Percentiles rank a stretch among this genome's conserved stretches.
Conservation (phyloP, 176 grass and related monocot genomes). For the Paspalum vaginatum region DNA sequence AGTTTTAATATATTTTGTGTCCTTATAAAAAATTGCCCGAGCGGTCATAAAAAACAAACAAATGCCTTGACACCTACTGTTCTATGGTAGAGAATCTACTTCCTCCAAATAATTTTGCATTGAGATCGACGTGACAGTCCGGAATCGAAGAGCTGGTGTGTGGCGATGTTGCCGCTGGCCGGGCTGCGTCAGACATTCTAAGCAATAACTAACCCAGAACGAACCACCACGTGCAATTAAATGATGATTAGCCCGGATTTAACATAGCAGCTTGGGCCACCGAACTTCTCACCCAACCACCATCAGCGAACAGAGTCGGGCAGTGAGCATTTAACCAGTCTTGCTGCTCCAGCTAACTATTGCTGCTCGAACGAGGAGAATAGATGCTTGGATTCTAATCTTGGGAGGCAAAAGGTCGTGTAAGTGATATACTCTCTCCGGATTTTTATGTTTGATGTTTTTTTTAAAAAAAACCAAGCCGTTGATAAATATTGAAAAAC, state of each 20-base stretch:
- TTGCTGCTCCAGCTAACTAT: background rate
- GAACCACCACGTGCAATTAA: too few relatives aligned
- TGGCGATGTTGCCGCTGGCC: too few relatives aligned
- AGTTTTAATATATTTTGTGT: too few relatives aligned
- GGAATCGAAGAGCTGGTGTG: background rate
- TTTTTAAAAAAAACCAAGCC: too few relatives aligned
- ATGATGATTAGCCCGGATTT: background rate
- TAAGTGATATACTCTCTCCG: too few relatives aligned
- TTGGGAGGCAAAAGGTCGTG: constrained; percentile 35
- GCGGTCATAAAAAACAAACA: too few relatives aligned
- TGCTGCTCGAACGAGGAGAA: background rate
- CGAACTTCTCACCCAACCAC: background rate
- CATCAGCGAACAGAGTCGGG: background rate
- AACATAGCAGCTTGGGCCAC: background rate
- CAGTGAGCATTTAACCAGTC: background rate
- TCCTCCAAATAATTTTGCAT: background rate
- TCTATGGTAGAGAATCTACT: background rate
- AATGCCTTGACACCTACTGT: background rate
- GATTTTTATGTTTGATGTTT: too few relatives aligned
- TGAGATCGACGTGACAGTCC: background rate
- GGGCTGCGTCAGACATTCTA: background rate
- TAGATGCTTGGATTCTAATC: background rate
- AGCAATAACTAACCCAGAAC: too few relatives aligned
- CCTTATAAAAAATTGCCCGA: too few relatives aligned
- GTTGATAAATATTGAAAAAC: too few relatives aligned